Percentiles rank a stretch among this genome's conserved stretches.
phyloP scores from a whole-genome alignment of 768 basidiomycete species.

The Suillus cothurnatus region DNA sequence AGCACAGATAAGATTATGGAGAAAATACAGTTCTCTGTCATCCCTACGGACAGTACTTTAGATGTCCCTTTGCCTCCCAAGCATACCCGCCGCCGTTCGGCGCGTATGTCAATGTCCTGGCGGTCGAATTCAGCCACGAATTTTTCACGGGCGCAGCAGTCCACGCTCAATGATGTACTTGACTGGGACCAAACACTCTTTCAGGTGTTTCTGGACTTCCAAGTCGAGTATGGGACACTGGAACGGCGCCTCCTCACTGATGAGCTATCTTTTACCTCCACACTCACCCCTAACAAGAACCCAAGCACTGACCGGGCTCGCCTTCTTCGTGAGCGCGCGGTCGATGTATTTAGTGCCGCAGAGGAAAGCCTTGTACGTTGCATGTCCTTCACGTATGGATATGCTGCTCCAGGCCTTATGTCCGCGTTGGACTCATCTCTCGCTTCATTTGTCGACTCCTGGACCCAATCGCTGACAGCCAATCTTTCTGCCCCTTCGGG shows the following conservation, averaged over 20 bases:
- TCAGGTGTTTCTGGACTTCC: constrained; percentile 92
- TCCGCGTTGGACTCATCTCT: constrained; percentile 74
- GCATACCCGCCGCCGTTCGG: constrained; percentile 54
- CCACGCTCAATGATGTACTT: constrained; percentile 36
- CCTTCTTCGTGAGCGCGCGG: constrained; percentile 70
- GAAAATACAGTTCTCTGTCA: constrained; percentile 52
- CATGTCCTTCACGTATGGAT: constrained; percentile 85
- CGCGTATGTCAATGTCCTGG: constrained; percentile 68
- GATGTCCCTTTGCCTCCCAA: constrained; percentile 22
- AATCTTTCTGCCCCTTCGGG: constrained; percentile 30
- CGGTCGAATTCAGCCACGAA: constrained; percentile 39
- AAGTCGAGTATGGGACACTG: constrained; percentile 78
- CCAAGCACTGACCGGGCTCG: constrained; percentile 50
- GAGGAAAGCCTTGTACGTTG: constrained; percentile 82
- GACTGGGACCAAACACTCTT: constrained; percentile 94
- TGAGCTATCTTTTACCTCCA: constrained; percentile 48
- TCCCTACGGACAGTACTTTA: constrained; percentile 22
- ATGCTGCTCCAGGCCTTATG: constrained; percentile 74
- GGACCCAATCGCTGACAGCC: constrained; percentile 53
- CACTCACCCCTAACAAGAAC: constrained; percentile 22
- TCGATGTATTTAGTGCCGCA: constrained; percentile 73
- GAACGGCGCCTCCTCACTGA: constrained; percentile 74
- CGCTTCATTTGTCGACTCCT: constrained; percentile 66
- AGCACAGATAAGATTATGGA: constrained; percentile 76
- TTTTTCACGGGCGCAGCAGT: constrained; percentile 11